Evolutionary conservation across 2,329 filamentous ascomycete genomes (phyloP), one percentile per base, ranked within the genome.

Genomic region (Chalara sp.): DNA sequence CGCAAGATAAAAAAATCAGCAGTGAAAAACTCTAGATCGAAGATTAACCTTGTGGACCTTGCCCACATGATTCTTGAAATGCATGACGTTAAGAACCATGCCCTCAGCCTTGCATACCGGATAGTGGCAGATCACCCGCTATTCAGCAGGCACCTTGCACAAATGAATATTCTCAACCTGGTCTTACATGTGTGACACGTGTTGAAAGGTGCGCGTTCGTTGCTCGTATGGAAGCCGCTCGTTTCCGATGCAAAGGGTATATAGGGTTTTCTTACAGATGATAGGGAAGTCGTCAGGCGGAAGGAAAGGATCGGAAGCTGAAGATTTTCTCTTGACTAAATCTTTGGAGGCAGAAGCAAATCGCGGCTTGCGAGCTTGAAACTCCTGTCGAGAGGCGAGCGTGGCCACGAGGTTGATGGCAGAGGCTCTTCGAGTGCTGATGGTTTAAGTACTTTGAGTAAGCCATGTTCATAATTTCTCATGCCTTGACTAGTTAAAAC

Each of bases 391-490:
- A n/a, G 51, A 57, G 28, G 55, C 52, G 7, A 59, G 56, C 44
- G 53, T 51, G 32, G 59, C 44, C 39, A 47, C 12, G n/a, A 54
- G 47, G 48, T 60, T 58, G 21, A 62, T 60, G 32, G 53, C 51
- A 52, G 5, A 13, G 39, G 57, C 46, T 45, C 54, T 57, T n/a
- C n/a, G 35, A 8, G n/a, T 8, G 8, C 8, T n/a, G 8, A 39
- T 39, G 8, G 8, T n/a, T 39, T 39, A 5, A 46, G 47, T 6
- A 51, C 47, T n/a, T n/a, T n/a, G n/a, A n/a, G n/a, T n/a, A n/a
- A n/a, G n/a, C n/a, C n/a, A n/a, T n/a, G n/a, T n/a, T n/a, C n/a
- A n/a, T n/a, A n/a, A n/a, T n/a, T n/a, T n/a, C n/a, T n/a, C n/a
- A n/a, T n/a, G n/a, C n/a, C n/a, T n/a, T n/a, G n/a, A n/a, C n/a